Conservation (phyloP, 345 rosid genomes). For the Heritiera fomes region DNA sequence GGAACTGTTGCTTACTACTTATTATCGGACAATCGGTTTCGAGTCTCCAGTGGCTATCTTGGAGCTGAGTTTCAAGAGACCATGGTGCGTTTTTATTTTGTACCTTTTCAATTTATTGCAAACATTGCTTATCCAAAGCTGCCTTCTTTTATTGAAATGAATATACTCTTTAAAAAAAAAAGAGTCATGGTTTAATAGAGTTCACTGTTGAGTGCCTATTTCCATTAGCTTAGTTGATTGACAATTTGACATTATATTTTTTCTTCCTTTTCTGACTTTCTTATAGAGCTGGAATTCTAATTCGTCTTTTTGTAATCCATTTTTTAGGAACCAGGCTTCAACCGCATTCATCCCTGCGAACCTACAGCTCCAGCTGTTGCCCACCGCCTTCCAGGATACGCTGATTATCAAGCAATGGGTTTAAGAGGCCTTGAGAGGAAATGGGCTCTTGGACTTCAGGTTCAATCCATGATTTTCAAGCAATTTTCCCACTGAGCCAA, state of each 20-base stretch:
- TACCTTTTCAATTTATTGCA: background rate
- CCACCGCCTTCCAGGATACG: conserved; percentile 61
- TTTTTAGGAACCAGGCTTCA: conserved; percentile 67
- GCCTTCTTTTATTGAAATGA: background rate
- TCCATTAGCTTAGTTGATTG: background rate
- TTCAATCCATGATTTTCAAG: conserved; percentile 28
- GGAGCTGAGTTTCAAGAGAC: conserved; percentile 79
- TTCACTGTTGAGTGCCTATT: background rate
- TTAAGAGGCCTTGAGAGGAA: conserved; percentile 66
- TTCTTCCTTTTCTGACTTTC: background rate
- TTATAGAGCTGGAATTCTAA: background rate
- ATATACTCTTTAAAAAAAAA: background rate
- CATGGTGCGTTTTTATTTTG: conserved; percentile 45
- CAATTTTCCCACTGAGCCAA: background rate
- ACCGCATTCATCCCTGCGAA: conserved; percentile 62
- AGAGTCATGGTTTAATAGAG: background rate
- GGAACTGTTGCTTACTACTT: conserved; percentile 93
- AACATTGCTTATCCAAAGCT: background rate
- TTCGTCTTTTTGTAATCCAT: background rate
- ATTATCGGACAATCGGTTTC: conserved; percentile 71
- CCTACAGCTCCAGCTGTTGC: conserved; percentile 56
- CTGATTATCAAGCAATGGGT: conserved; percentile 75
- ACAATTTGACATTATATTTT: background rate
- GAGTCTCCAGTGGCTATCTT: conserved; percentile 73
- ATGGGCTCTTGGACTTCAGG: conserved; percentile 99